Evolutionary conservation across 2,329 filamentous ascomycete species (phyloP), one percentile per base, ranked within the genome.

Genomic region (Aspergillus carbonarius): DNA sequence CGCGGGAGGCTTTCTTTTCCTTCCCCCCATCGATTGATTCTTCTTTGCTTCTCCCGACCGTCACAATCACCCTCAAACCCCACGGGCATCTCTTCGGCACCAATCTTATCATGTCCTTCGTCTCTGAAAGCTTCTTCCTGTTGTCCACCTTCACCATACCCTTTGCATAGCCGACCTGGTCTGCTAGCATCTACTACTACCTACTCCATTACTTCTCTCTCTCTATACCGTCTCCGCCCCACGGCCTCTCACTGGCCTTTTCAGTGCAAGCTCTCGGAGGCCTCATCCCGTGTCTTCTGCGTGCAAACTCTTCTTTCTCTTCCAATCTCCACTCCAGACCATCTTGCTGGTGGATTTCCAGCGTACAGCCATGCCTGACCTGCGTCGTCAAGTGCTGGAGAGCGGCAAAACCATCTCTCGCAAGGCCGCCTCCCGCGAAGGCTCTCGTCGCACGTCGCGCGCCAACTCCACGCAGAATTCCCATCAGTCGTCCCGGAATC

Each of bases 371-470:
- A 81, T 81, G 79, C 78, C 76, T 47, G 78, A 81, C 65, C 72
- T 80, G 54, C 75, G 85, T 63, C 81, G 85, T 66, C 82, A 84
- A 68, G 85, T 84, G 57, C 81, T 87, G 39, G 85, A 88, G 77
- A 85, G 83, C 76, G 80, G 82, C 71, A 88, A 88, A 76, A 88
- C 85, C 18, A 76, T 84, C 48, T 88, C 86, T 54, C 83, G 83
- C 67, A 88, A 88, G 69, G 83, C 84, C 35, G 81, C 79, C 54
- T 84, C 83, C 25, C 79, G 80, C 59, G 77, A 81, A 58, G 79
- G 78, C 44, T 86, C 85, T 15, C 79, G 80, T 27, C 75, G 79
- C 15, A 78, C 74, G 55, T 86, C 83, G 48, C 82, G 81, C 59
- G 74, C 78, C 13, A 78, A 74, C 62, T 86, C 84, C 15, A 76